phyloP scores from a whole-genome alignment of 2,329 filamentous ascomycete species.

The Colletotrichum cereale region DNA sequence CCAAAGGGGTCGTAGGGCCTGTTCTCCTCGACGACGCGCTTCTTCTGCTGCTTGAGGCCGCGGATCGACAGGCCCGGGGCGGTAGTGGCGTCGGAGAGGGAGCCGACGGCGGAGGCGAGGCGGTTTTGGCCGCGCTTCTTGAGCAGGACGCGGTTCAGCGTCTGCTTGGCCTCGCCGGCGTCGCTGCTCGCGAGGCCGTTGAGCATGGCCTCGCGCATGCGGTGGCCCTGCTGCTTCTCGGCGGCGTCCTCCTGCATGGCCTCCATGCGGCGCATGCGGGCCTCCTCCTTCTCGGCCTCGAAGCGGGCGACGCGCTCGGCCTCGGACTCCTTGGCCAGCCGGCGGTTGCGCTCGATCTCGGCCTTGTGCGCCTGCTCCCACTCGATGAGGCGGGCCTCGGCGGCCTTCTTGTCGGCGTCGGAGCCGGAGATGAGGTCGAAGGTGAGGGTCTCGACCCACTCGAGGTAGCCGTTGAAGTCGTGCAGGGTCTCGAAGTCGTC shows the following conservation, averaged over 20 bases:
- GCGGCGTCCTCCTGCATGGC: conserved; percentile 78
- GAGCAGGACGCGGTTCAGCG: conserved; percentile 72
- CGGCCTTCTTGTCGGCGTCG: conserved; percentile 69
- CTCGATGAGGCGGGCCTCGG: conserved; percentile 60
- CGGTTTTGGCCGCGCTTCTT: conserved; percentile 76
- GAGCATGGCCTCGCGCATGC: conserved; percentile 77
- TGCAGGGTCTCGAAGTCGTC: conserved; percentile 89
- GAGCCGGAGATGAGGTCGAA: conserved; percentile 85
- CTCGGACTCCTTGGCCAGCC: conserved; percentile 67
- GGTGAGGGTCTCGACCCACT: conserved; percentile 90
- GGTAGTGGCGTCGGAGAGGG: conserved; percentile 50
- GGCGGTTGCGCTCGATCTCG: conserved; percentile 73
- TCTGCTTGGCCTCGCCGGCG: conserved; percentile 69
- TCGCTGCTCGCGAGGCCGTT: conserved; percentile 74
- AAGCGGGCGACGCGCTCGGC: conserved; percentile 66
- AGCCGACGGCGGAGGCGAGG: conserved; percentile 47
- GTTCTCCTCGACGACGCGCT: conserved; percentile 66
- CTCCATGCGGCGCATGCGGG: conserved; percentile 71
- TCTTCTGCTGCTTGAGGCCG: conserved; percentile 77
- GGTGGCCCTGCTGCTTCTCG: conserved; percentile 73
- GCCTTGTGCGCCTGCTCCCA: conserved; percentile 82
- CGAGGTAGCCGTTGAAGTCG: conserved; percentile 94
- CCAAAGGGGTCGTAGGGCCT: conserved; percentile 91
- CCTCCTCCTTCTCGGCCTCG: conserved; percentile 75
- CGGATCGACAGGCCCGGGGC: conserved; percentile 73